A percentile compares a stretch with the other conserved stretches of the same genome.
Evolutionary conservation across 1,284 basidiomycete species (phyloP).

Genomic region (Fistulinella staudtii): DNA sequence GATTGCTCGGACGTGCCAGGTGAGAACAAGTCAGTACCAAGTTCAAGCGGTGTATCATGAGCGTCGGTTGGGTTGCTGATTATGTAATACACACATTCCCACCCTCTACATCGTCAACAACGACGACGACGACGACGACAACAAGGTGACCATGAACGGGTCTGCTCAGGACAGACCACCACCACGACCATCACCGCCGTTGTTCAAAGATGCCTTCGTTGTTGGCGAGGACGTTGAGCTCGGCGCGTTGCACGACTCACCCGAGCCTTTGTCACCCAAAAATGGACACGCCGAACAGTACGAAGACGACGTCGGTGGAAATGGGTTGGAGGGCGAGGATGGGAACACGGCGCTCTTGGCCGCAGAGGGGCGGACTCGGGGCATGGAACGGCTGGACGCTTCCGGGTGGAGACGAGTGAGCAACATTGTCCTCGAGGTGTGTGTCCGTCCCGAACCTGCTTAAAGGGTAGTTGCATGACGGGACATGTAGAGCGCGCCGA

Average conservation of each 20-base stretch:
- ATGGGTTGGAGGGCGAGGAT: slow-evolving; percentile 30
- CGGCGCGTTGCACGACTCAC: slow-evolving; percentile 28
- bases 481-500: slow-evolving; percentile 60
- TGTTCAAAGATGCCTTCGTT: too few relatives aligned
- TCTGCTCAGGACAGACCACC: slow-evolving; percentile 5
- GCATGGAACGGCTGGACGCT: slow-evolving; percentile 14
- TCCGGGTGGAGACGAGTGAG: slow-evolving; percentile 49
- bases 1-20: slow-evolving; percentile 18
- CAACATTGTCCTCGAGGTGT: slow-evolving; percentile 63
- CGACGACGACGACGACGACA: slow-evolving; percentile 9
- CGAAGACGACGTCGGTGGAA: too few relatives aligned
- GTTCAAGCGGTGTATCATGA: slow-evolving; percentile 30
- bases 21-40: slow-evolving; percentile 23
- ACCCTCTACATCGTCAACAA: slow-evolving; percentile 17
- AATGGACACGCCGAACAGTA: too few relatives aligned
- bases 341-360: slow-evolving; percentile 36
- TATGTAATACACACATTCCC: slow-evolving; percentile 32
- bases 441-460: slow-evolving; percentile 16
- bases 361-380: slow-evolving; percentile 24
- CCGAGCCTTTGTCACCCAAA: slow-evolving; percentile 21
- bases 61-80: slow-evolving; percentile 29
- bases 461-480: slow-evolving; percentile 2
- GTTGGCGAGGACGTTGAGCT: slow-evolving; percentile 36
- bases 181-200: too few relatives aligned
- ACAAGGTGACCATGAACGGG: slow-evolving; percentile 11